Evolutionary conservation across 2,329 filamentous ascomycete genomes (phyloP), one percentile per base, ranked within the genome.

Genomic region (Pseudogymnoascus sp.): DNA sequence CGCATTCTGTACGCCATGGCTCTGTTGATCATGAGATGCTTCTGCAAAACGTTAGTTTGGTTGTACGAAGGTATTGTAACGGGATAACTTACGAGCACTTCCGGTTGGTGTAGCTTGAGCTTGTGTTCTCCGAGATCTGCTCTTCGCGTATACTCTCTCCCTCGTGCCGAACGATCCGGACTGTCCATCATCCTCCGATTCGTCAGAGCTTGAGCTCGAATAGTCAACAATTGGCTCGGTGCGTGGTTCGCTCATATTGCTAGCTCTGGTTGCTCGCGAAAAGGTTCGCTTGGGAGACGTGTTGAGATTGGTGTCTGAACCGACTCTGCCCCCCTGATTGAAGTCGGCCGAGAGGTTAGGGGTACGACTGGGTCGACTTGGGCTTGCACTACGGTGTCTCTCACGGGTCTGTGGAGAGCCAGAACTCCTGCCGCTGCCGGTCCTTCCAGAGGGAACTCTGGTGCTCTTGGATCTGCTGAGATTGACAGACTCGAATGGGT

Each of bases 401-500:
- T 64, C 58, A 57, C 28, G 18, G 14, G 57, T 12, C 39, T 28
- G 2, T 54, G 32, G 30, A 20, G 38, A 39, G 25, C 47, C 14
- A 34, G 32, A 28, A 25, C 39, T n/a, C 32, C 25, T 28, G 9
- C 38, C 7, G 11, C 18, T 18, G 3, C 14, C 38, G 9, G 38
- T 5, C 11, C 38, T 41, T 41, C 38, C 18, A 16, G 63, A 58
- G 1, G 59, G 59, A n/a, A 66, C 66, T 43, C 64, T 64, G 4
- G 68, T 72, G 54, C 66, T 72, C 50, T 68, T 71, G 22, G 70
- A 72, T 65, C 70, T 68, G 35, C 61, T 64, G 9, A 71, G 57
- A 65, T 68, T 67, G 61, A 65, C 61, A 39, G 61, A 78, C 47
- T 83, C 81, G 62, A 82, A 84, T 0, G 81, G 78, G 50, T 83